Base-by-base conservation (phyloP, 345 rosid genomes). In the Citrus glauca region DNA sequence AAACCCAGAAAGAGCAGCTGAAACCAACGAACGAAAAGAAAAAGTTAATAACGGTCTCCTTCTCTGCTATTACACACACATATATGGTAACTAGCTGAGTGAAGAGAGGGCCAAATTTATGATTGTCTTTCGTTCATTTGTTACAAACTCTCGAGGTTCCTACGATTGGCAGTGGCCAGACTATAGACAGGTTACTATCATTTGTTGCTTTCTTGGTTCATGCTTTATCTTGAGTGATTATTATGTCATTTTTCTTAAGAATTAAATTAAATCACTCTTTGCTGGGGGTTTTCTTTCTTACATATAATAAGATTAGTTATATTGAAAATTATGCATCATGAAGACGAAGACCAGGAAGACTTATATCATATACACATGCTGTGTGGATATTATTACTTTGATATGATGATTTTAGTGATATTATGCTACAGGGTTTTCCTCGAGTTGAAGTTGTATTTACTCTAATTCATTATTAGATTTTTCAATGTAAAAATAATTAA, bases 1-100 rank as follows among this genome's bases (percentile, higher is more conserved):
- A 87, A 86, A 77, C 98, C 98, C 80, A 89, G 88, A 66, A 94
- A 94, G 87, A 91, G 98, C 88, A 85, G 92, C 90, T 91, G 84
- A 86, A 37, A 22, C 11, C 13, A 25, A n/a, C 33, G 27, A 0
- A 17, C 20, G 22, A 53, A 53, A 53, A 17, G 7, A 53, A 50
- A 50, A 4, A 17, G 22, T 22, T 53, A 53, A 53, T 53, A 5
- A 50, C 10, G 19, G 14, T 63, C 42, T 27, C 2, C 24, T 72
- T 33, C 56, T 71, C 33, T 27, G 19, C 70, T 60, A 25, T 20
- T 40, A 16, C 42, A 32, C 4, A 27, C 22, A 59, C 30, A 7
- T 4, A 22, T 33, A 66, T 30, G 9, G 17, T 25, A 50, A 55
- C 63, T 62, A 30, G 24, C 66, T 69, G 62, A 45, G 30, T 57